Percentiles rank a stretch among this genome's conserved stretches.
Conservation (phyloP, 495 filamentous ascomycete genomes). For the Margaritispora aquatica region DNA sequence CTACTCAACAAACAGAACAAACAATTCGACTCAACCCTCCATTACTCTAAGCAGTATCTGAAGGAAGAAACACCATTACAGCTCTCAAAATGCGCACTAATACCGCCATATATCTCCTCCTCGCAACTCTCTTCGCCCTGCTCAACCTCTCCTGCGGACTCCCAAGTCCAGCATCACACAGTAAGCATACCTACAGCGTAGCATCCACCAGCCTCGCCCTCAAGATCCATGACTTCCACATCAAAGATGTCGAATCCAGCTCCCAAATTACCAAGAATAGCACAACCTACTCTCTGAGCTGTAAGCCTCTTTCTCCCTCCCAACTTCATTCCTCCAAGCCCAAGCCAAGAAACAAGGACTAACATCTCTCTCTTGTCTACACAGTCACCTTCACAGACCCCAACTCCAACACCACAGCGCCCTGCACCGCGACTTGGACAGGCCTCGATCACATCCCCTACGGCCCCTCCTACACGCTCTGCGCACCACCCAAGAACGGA, state of each 20-base stretch:
- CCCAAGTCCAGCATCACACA: background rate
- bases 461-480: no score
- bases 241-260: background rate
- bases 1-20: no score
- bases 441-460: slow-evolving; percentile 3
- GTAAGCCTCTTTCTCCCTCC: background rate
- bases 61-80: background rate
- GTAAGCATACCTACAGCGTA: background rate
- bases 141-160: background rate
- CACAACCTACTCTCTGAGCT: background rate
- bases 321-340: background rate
- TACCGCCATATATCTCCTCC: background rate
- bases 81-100: background rate
- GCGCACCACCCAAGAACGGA: no score
- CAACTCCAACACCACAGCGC: slow-evolving; percentile 16
- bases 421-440: slow-evolving; percentile 7
- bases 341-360: background rate
- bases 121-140: background rate
- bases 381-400: slow-evolving; percentile 16
- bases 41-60: no score
- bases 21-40: no score
- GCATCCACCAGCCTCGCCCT: background rate
- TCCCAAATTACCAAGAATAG: background rate
- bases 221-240: slow-evolving; percentile 1
- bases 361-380: background rate